Conservation (phyloP, 228 moss, liverwort and hornwort genomes). For the Sphagnum fallax region DNA sequence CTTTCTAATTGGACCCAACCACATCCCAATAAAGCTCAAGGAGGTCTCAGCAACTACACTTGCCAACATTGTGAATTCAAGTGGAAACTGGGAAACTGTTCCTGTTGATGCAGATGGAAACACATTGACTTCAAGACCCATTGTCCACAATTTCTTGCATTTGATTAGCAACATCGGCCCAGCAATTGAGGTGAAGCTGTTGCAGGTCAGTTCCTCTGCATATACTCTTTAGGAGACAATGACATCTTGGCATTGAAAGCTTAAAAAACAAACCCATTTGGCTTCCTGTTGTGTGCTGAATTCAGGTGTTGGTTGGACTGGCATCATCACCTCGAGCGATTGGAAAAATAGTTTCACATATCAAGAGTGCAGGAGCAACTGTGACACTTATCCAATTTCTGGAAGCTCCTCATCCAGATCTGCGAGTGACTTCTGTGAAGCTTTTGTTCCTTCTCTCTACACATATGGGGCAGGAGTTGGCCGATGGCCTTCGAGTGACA, state of each 20-base stretch:
- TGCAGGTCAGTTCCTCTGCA: constrained; percentile 49
- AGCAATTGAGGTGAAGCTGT: constrained; percentile 70
- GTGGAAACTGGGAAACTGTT: constrained; percentile 64
- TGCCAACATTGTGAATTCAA: constrained; percentile 67
- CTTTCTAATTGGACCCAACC: constrained; percentile 63
- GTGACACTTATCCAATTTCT: constrained; percentile 87
- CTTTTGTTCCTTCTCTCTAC: constrained; percentile 66
- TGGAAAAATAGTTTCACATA: constrained; percentile 62
- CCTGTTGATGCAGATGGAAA: constrained; percentile 66
- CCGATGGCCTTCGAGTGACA: constrained; percentile 82
- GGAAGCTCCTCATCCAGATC: constrained; percentile 72
- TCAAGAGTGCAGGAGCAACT: constrained; percentile 88
- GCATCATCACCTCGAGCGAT: constrained; percentile 71
- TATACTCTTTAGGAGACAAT: neutral
- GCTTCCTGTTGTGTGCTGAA: constrained; percentile 1
- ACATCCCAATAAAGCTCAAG: constrained; percentile 74
- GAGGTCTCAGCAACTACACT: constrained; percentile 85
- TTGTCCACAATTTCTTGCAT: constrained; percentile 79
- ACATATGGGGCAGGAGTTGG: constrained; percentile 88
- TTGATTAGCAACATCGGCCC: constrained; percentile 96
- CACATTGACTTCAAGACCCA: constrained; percentile 66
- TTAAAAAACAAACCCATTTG: too few relatives aligned
- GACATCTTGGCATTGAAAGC: neutral
- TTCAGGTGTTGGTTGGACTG: constrained; percentile 81
- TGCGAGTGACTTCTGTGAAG: constrained; percentile 69